Evolutionary conservation across 169 alveolate genomes (phyloP).

Genomic region (Neospora caninum): DNA sequence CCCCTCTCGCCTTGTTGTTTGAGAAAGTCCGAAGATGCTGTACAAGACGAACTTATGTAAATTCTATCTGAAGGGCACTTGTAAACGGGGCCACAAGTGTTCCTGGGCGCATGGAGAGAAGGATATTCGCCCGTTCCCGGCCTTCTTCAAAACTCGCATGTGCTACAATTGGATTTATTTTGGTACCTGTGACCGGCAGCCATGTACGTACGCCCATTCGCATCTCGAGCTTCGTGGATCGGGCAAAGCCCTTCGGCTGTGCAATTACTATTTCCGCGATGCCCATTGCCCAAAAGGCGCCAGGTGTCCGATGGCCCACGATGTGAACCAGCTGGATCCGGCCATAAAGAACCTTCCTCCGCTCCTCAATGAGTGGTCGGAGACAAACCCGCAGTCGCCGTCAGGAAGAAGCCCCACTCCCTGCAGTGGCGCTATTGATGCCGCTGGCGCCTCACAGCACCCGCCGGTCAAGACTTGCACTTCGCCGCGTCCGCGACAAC

Average conservation of each 20-base stretch:
- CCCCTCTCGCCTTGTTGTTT: background rate
- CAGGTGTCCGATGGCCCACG: constrained; percentile 2
- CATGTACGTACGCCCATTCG: background rate
- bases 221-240: background rate
- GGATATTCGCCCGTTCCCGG: constrained; percentile 8
- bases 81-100: constrained; percentile 2
- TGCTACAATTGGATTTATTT: background rate
- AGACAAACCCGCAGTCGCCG: background rate
- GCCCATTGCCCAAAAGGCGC: background rate
- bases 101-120: background rate
- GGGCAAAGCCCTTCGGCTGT: background rate
- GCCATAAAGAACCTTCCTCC: background rate
- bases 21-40: background rate
- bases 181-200: constrained; percentile 1
- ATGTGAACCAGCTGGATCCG: background rate
- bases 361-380: background rate
- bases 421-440: background rate
- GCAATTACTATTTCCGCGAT: background rate
- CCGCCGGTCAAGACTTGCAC: background rate
- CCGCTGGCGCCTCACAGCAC: background rate
- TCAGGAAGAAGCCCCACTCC: background rate
- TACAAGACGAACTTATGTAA: constrained; percentile 1
- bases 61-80: background rate
- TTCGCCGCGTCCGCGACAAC: background rate
- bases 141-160: constrained; percentile 4